phyloP scores from a whole-genome alignment of 2,329 filamentous ascomycete genomes.

The Coleophoma crateriformis region DNA sequence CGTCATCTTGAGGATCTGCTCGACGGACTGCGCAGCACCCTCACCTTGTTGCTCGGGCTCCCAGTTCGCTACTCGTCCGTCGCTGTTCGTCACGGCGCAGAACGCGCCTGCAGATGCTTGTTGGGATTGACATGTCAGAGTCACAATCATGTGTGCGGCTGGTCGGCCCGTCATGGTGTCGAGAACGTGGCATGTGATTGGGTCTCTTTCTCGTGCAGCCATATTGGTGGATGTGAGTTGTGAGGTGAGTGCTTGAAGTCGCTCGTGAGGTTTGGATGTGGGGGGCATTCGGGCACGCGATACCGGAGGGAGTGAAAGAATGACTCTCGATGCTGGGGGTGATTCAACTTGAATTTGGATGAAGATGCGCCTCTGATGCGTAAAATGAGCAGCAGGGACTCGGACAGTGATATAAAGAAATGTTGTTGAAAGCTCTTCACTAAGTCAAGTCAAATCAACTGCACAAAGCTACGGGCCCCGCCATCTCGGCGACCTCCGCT shows the following conservation, averaged over 20 bases:
- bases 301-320: background rate
- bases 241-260: background rate
- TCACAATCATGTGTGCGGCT: constrained; percentile 60
- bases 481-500: background rate
- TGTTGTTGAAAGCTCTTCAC: background rate
- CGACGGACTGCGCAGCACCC: background rate
- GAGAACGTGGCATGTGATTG: constrained; percentile 83
- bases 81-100: constrained; percentile 67
- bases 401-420: background rate
- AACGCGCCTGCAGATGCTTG: constrained; percentile 26
- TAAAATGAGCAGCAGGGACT: background rate
- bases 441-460: background rate
- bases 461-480: background rate
- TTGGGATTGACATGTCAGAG: constrained; percentile 18
- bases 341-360: background rate
- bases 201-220: constrained; percentile 32
- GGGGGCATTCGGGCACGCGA: background rate
- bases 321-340: background rate
- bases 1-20: constrained; percentile 2
- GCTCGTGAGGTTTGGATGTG: background rate
- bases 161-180: constrained; percentile 73
- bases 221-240: background rate
- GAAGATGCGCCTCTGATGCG: background rate
- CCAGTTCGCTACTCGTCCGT: constrained; percentile 71
- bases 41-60: constrained; percentile 32